Conservation (phyloP, 2,329 filamentous ascomycete species). For the Pseudogymnoascus sp. region DNA sequence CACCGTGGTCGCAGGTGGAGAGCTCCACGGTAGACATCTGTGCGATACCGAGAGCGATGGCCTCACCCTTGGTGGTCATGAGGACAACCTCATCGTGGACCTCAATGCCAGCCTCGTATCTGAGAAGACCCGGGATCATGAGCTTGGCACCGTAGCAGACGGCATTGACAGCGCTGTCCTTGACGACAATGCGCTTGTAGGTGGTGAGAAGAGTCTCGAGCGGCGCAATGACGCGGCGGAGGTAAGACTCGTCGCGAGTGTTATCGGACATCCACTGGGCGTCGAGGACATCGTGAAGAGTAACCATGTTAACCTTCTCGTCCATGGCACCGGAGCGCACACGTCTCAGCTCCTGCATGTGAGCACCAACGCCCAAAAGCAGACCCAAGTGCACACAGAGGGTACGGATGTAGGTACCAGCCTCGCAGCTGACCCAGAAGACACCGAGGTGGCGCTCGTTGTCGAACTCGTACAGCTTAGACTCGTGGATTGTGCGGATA, state of each 20-base stretch:
- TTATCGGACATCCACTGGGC: slow-evolving; percentile 97
- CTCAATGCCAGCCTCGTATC: slow-evolving; percentile 88
- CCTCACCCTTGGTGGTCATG: slow-evolving; percentile 99
- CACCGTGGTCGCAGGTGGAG: slow-evolving; percentile 92
- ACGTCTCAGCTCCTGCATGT: slow-evolving; percentile 97
- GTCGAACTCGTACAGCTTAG: slow-evolving; percentile 94
- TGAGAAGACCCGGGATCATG: slow-evolving; percentile 92
- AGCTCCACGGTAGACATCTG: slow-evolving; percentile 98
- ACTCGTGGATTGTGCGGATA: slow-evolving; percentile 96
- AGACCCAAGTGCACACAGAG: slow-evolving; percentile 88
- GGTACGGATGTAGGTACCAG: slow-evolving; percentile 96
- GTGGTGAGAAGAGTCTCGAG: slow-evolving; percentile 85
- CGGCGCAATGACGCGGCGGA: slow-evolving; percentile 84
- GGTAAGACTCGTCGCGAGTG: slow-evolving; percentile 85
- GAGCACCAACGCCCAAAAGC: slow-evolving; percentile 72
- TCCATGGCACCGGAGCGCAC: slow-evolving; percentile 93
- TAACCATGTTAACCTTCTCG: slow-evolving; percentile 82
- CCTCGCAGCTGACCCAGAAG: slow-evolving; percentile 99
- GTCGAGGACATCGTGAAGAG: slow-evolving; percentile 89
- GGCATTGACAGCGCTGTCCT: slow-evolving; percentile 93
- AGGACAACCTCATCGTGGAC: slow-evolving; percentile 93
- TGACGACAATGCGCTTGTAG: slow-evolving; percentile 97
- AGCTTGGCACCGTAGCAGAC: slow-evolving; percentile 98
- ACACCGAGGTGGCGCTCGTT: slow-evolving; percentile 95
- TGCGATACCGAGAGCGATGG: slow-evolving; percentile 90